Evolutionary conservation across 495 filamentous ascomycete genomes (phyloP).

Genomic region (Hyaloscypha hepaticicola): DNA sequence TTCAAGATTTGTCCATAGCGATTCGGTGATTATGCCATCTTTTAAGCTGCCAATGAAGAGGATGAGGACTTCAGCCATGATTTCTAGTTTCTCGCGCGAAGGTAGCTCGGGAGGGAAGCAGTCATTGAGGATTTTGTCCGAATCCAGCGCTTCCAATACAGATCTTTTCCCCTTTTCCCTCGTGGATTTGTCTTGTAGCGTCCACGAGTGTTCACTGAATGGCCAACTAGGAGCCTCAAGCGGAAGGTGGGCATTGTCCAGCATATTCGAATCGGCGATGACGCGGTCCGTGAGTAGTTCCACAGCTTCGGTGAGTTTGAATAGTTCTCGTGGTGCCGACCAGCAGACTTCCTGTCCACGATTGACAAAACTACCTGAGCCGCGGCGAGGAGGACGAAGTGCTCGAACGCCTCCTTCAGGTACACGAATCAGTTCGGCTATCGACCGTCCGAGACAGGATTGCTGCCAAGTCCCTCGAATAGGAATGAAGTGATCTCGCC

Average conservation of each 20-base stretch:
- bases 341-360: slow-evolving; percentile 46
- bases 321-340: slow-evolving; percentile 80
- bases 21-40: slow-evolving; percentile 69
- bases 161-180: slow-evolving; percentile 29
- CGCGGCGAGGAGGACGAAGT: slow-evolving; percentile 16
- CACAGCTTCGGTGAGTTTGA: slow-evolving; percentile 80
- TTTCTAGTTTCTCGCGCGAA: slow-evolving; percentile 65
- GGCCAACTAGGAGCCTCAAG: slow-evolving; percentile 65
- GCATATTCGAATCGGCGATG: slow-evolving; percentile 83
- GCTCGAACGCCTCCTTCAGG: slow-evolving; percentile 57
- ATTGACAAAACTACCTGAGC: slow-evolving; percentile 20
- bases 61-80: slow-evolving; percentile 64
- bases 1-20: slow-evolving; percentile 72
- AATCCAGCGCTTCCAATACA: slow-evolving; percentile 69
- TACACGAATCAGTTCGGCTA: slow-evolving; percentile 80
- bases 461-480: slow-evolving; percentile 75
- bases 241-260: slow-evolving; percentile 51
- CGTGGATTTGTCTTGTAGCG: slow-evolving; percentile 22
- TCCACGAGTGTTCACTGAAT: slow-evolving; percentile 54
- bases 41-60: slow-evolving; percentile 68
- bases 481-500: slow-evolving; percentile 89
- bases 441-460: slow-evolving; percentile 77
- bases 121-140: slow-evolving; percentile 54
- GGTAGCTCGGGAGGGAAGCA: slow-evolving; percentile 59
- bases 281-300: slow-evolving; percentile 71